Evolutionary conservation across 345 rosid genomes (phyloP).

Genomic region (Eucalyptus erythrocorys): DNA sequence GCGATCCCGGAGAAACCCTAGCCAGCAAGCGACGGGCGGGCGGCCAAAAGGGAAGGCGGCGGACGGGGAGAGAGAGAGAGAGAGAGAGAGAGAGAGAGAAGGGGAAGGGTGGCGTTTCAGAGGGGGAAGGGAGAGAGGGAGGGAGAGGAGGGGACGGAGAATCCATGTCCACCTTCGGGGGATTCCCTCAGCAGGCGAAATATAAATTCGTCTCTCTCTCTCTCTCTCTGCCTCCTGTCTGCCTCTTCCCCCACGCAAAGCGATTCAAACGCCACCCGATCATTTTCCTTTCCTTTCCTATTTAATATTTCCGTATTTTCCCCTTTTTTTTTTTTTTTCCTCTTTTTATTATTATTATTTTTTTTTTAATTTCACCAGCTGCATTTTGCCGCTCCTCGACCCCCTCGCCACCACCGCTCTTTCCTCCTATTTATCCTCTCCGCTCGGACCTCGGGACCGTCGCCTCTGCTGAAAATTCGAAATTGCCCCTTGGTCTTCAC

Average conservation of each 20-base stretch:
- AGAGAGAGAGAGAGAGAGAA: neutral
- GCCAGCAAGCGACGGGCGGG: neutral
- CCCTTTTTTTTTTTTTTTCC: accelerated
- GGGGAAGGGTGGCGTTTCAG: neutral
- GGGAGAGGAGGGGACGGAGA: neutral
- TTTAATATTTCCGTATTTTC: neutral
- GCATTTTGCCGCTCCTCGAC: neutral
- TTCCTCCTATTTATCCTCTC: neutral
- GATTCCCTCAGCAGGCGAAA: neutral
- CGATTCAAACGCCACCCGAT: neutral
- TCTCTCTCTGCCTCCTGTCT: neutral
- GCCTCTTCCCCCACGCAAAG: neutral
- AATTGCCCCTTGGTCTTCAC: neutral
- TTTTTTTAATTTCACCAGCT: neutral
- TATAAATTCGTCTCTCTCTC: neutral
- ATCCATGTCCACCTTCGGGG: neutral
- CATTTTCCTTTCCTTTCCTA: neutral
- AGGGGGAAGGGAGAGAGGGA: too few relatives aligned
- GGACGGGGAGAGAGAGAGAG: neutral
- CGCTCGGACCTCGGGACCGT: neutral
- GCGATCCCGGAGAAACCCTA: neutral
- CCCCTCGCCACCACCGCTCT: neutral
- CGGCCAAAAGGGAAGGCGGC: neutral
- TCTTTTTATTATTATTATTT: too few relatives aligned
- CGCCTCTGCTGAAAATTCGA: neutral